Evolutionary conservation across 2,329 filamentous ascomycete genomes (phyloP), one percentile per base, ranked within the genome.

Genomic region (Hirsutella rhossiliensis): DNA sequence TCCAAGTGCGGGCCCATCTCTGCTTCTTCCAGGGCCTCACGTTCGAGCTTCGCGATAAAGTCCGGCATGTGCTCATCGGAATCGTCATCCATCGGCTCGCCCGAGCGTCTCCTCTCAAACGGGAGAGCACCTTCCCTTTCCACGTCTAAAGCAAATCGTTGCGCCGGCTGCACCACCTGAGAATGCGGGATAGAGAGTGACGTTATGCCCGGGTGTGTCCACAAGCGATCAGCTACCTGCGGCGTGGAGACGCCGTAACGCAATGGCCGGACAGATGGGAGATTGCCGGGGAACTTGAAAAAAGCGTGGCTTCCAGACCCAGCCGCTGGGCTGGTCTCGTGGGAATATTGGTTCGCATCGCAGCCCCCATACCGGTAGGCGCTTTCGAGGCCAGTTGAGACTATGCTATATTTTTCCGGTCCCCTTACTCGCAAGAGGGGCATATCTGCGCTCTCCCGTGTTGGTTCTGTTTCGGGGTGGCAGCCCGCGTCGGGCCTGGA

Each of bases 41-140:
- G 42, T 39, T 61, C 56, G 28, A 58, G 53, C 47, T 54, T 52
- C 9, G 50, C 41, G 31, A 61, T 56, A 31, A 52, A 60, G 7
- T 56, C 52, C 4, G 43, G 41, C 12, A 57, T 40, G 11, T 45
- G 52, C 46, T 60, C 57, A 4, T 44, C 43, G 2, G 23, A n/a
- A n/a, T 41, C 31, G 15, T 43, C 27, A 11, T 40, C 20, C 6
- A 31, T 20, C 15, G 20, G 13, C 17, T 27, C 31, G 12, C 17
- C 18, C 12, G 38, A 32, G 19, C 12, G 31, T 4, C 8, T n/a
- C 3, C 5, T 30, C 9, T 30, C 18, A 2, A n/a, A 5, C 23
- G 8, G 30, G n/a, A 5, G n/a, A 17, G 17, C 11, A 17, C 5
- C n/a, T 1, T 15, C 4, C 8, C 19, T 23, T 6, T 13, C 15